These are phyloP conservation scores for Rhododendron ovatum DNA, from an alignment of 148 eudicot genomes.

Conservation along the genomic window DNA sequence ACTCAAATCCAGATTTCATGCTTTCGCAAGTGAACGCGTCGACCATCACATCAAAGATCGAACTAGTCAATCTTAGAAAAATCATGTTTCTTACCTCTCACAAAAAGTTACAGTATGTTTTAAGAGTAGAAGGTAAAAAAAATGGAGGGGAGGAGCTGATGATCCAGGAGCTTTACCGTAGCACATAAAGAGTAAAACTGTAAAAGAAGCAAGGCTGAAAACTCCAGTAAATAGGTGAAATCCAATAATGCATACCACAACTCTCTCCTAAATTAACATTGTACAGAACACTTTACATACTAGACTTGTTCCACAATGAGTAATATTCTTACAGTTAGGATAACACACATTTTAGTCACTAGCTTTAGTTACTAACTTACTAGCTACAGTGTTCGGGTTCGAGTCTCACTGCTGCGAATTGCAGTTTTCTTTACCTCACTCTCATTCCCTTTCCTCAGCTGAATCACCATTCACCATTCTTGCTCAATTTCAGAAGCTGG, in stretches of 20 bases:
- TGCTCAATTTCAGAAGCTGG: constrained; percentile 73
- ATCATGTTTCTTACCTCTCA: background rate
- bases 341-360: background rate
- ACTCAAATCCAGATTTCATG: background rate
- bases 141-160: background rate
- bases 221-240: background rate
- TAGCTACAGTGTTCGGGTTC: background rate
- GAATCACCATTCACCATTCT: constrained; percentile 28
- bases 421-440: background rate
- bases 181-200: background rate
- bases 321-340: background rate
- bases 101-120: background rate
- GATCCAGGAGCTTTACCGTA: background rate
- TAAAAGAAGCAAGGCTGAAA: background rate
- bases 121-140: background rate
- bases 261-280: background rate
- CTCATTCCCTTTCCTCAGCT: background rate
- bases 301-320: background rate
- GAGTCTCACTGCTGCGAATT: background rate
- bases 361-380: too few species aligned
- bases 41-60: background rate
- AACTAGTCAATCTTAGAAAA: background rate
- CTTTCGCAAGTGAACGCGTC: background rate
- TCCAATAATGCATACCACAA: background rate
- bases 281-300: background rate